Base-by-base conservation (phyloP, 345 rosid species). In the Arabidopsis suecica region DNA sequence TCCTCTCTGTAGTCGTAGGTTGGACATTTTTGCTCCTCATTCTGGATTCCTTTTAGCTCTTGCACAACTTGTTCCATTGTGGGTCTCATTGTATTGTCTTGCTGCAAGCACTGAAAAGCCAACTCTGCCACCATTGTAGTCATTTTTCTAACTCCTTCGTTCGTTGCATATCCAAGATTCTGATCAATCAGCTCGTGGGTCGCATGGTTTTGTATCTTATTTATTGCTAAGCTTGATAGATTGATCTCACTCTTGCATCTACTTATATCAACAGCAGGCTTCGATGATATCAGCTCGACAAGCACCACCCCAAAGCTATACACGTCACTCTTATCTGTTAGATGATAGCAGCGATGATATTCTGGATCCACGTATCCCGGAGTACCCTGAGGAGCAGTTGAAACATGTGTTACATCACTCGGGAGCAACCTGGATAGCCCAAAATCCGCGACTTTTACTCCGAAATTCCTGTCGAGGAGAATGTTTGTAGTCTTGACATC, bases 261-360 rank as follows among this genome's bases (percentile, higher is more conserved):
- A 30, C 7, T 78, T 44, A 83, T 84, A 53, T 89, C 95, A n/a
- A 89, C 87, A 18, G 90, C 92, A 5, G 90, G 95, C 88, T 81
- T 79, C 2, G 90, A 89, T 0, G 90, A 83, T 49, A 86, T 59
- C 18, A 89, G 88, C 82, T 89, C 92, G 9, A 77, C 65, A 23
- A 89, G 83, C 9, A 89, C 92, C n/a, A 89, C 95, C 11, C 89
- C 92, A 30, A 89, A 89, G 80, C 95, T 89, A 41, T 86, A 89
- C 0, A 89, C 92, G 36, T 89, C 95, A 38, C 95, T 89, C 80
- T 83, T 87, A 42, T 77, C 84, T 0, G 87, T 89, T n/a, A 89
- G 81, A 69, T 84, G 89, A 81, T 88, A 89, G 69, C 83, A 84
- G 8, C 68, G 84, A 48, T 88, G 80, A 69, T 89, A 89, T 16